phyloP scores from a whole-genome alignment of 495 filamentous ascomycete species.

The Choiromyces venosus region DNA sequence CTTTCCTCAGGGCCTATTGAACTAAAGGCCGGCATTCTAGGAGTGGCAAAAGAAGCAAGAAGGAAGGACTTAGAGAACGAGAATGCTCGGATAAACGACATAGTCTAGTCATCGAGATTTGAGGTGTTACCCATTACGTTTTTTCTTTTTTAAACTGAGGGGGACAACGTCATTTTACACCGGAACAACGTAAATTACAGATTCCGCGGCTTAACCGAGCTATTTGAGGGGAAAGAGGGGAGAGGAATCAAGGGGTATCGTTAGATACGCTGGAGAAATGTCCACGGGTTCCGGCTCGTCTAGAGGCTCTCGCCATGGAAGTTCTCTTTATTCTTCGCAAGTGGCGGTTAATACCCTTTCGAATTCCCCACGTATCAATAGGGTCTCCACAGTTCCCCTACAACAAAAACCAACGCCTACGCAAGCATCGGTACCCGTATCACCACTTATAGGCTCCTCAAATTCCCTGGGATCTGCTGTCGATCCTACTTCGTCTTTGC shows the following conservation, averaged over 20 bases:
- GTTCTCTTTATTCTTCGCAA: constrained; percentile 14
- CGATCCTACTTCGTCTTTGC: constrained; percentile 17
- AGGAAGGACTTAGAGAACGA: background rate
- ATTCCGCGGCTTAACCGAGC: constrained; percentile 18
- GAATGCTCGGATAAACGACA: constrained; percentile 24
- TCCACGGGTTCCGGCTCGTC: constrained; percentile 35
- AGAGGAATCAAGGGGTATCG: constrained; percentile 10
- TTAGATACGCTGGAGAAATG: constrained; percentile 36
- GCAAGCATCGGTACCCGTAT: constrained; percentile 11
- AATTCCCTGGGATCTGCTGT: constrained; percentile 4
- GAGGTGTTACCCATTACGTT: background rate
- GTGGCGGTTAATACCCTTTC: constrained; percentile 19
- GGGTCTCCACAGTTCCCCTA: constrained; percentile 16
- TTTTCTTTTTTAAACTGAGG: background rate
- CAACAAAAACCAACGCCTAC: constrained; percentile 14
- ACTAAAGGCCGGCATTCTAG: background rate
- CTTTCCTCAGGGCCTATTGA: background rate
- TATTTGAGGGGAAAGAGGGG: constrained; percentile 12
- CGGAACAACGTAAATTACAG: constrained; percentile 6
- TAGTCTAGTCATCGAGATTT: background rate
- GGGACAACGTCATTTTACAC: constrained; percentile 3
- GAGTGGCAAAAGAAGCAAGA: background rate
- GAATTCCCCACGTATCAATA: constrained; percentile 21
- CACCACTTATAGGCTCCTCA: constrained; percentile 4
- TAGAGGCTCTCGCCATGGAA: constrained; percentile 30